Percentiles rank a stretch among this genome's conserved stretches.
phyloP scores from a whole-genome alignment of 1,139 yeast genomes.

The Blastobotrys buckinghamii region DNA sequence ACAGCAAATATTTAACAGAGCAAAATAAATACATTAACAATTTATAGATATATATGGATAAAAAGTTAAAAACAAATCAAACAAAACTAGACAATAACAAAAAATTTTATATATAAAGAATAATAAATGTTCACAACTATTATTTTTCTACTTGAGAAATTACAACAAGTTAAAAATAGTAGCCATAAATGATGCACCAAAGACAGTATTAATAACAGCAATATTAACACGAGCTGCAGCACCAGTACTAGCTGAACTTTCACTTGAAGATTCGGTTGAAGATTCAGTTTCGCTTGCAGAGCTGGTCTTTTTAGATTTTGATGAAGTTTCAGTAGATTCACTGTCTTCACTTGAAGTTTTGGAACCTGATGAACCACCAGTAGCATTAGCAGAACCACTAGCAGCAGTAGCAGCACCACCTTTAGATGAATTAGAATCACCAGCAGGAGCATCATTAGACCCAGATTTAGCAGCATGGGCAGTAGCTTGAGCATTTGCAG shows the following conservation, averaged over 20 bases:
- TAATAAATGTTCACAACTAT: background rate
- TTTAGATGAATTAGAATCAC: background rate
- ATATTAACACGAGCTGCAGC: conserved; percentile 2
- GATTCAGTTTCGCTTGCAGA: conserved; percentile 5
- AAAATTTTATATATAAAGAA: background rate
- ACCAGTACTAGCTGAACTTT: background rate
- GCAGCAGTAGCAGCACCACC: background rate
- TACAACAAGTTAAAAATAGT: conserved; percentile 1
- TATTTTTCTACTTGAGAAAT: background rate
- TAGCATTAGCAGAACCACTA: background rate
- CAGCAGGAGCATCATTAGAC: background rate
- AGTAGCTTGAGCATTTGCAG: background rate
- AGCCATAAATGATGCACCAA: conserved; percentile 7
- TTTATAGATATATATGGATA: no score
- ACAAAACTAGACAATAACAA: no score
- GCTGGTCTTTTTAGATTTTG: background rate
- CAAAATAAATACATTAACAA: no score
- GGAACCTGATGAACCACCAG: background rate
- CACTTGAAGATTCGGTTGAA: background rate
- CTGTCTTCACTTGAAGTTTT: background rate
- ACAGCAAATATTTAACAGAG: no score
- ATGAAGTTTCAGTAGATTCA: background rate
- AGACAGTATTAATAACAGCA: background rate
- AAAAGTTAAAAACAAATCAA: no score
- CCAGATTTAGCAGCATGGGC: conserved; percentile 1